Conservation (phyloP, 305 asterid genomes). For the Fraxinus velutina region DNA sequence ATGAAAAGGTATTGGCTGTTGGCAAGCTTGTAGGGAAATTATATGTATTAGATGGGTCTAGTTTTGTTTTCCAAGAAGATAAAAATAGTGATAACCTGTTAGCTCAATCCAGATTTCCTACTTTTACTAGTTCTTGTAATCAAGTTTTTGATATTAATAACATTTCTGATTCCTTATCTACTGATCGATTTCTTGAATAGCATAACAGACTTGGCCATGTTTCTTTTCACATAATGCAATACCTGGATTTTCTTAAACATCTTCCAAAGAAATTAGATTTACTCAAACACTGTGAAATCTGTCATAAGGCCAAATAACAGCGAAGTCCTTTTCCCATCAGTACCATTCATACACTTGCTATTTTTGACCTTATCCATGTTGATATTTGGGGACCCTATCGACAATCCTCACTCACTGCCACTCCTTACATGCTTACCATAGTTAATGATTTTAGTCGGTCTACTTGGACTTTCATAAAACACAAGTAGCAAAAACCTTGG, state of each 20-base stretch:
- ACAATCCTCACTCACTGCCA: background rate
- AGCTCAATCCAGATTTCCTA: background rate
- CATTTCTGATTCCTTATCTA: too few species aligned
- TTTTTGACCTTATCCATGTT: background rate
- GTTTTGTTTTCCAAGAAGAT: too few species aligned
- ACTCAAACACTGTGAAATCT: background rate
- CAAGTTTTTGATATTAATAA: too few species aligned
- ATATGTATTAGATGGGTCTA: too few species aligned
- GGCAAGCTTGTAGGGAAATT: too few species aligned
- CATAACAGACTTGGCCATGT: background rate
- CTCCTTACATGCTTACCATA: background rate
- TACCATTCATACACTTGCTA: background rate
- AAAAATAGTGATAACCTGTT: background rate
- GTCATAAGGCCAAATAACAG: background rate
- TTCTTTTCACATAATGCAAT: background rate
- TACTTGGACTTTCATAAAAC: background rate
- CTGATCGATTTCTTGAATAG: background rate
- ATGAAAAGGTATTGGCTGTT: too few species aligned
- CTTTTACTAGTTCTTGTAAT: background rate
- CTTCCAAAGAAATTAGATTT: background rate
- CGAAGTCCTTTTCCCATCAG: background rate
- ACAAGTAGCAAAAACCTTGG: background rate
- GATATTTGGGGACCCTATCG: constrained; percentile 2
- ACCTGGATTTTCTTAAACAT: background rate
- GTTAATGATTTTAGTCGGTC: constrained; percentile 3